A percentile compares a stretch with the other conserved stretches of the same genome.
Conservation (phyloP, 768 basidiomycete species). For the Russula dissimulans region DNA sequence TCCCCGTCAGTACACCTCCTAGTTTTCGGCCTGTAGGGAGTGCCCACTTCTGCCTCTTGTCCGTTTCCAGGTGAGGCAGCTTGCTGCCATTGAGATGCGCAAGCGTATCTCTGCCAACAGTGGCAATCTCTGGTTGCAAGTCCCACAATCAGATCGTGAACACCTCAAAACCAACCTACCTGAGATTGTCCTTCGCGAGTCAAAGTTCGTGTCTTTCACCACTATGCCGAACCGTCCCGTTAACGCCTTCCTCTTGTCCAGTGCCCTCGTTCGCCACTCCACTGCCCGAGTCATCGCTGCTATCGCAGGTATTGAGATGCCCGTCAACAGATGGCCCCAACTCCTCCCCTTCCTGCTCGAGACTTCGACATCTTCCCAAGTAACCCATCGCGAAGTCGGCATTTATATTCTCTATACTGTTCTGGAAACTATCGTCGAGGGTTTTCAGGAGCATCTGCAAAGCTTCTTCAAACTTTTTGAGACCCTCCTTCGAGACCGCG, state of each 20-base stretch:
- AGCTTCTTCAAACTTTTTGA: constrained; percentile 76
- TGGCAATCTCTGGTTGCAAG: constrained; percentile 71
- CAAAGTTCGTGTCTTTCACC: constrained; percentile 44
- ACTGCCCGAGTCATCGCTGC: constrained; percentile 88
- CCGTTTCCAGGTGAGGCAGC: constrained; percentile 72
- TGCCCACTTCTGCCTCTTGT: not conserved
- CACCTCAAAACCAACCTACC: constrained; percentile 83
- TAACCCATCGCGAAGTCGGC: constrained; percentile 83
- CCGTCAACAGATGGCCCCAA: constrained; percentile 68
- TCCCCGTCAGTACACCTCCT: constrained; percentile 48
- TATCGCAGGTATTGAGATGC: constrained; percentile 83
- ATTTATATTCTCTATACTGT: constrained; percentile 85
- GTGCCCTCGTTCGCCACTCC: constrained; percentile 86
- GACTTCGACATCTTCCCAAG: constrained; percentile 58
- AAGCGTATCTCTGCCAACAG: constrained; percentile 81
- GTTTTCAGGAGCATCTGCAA: constrained; percentile 68
- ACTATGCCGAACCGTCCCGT: constrained; percentile 3
- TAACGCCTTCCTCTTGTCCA: constrained; percentile 27
- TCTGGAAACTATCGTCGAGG: constrained; percentile 84
- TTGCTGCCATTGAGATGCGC: constrained; percentile 92
- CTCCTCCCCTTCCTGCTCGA: constrained; percentile 83
- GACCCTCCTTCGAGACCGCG: constrained; percentile 64
- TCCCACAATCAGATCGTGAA: constrained; percentile 57
- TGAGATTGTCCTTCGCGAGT: constrained; percentile 65
- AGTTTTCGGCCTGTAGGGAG: not conserved